Evolutionary conservation across 305 asterid species (phyloP).

Genomic region (Ilex paraguariensis): DNA sequence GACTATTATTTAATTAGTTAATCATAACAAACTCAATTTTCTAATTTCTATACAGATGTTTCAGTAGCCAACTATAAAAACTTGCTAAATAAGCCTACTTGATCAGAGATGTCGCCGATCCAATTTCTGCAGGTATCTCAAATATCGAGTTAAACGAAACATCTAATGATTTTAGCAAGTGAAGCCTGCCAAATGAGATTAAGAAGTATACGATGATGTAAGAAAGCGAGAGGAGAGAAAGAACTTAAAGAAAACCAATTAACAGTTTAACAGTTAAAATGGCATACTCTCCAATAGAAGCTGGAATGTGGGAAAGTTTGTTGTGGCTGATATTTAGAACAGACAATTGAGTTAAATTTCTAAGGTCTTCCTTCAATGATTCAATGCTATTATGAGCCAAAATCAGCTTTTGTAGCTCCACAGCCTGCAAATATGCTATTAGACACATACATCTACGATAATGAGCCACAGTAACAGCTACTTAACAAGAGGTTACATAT

Average conservation of each 20-base stretch:
- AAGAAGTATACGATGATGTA: neutral
- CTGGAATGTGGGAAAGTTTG: constrained; percentile 73
- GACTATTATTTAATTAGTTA: no score
- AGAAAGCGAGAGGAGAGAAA: neutral
- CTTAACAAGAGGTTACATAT: no score
- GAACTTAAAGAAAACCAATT: constrained; percentile 3
- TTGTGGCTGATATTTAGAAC: constrained; percentile 83
- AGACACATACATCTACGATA: constrained; percentile 6
- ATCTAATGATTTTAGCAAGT: constrained; percentile 68
- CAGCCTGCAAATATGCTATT: constrained; percentile 48
- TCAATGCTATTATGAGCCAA: constrained; percentile 87
- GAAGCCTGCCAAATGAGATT: constrained; percentile 52
- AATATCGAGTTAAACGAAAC: constrained; percentile 61
- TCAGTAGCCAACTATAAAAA: constrained; percentile 9
- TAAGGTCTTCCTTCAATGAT: constrained; percentile 71
- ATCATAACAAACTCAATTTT: constrained; percentile 10
- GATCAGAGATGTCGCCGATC: constrained; percentile 71
- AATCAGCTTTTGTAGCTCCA: constrained; percentile 92
- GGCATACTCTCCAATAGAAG: constrained; percentile 91
- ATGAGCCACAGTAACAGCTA: neutral
- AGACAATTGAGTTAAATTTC: constrained; percentile 58
- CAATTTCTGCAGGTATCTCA: constrained; percentile 77
- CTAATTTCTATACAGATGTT: constrained; percentile 8
- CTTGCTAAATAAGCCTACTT: constrained; percentile 49
- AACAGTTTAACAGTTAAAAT: constrained; percentile 7